Evolutionary conservation across 2,329 filamentous ascomycete genomes (phyloP), one percentile per base, ranked within the genome.

Genomic region (Mariannaea sp.): DNA sequence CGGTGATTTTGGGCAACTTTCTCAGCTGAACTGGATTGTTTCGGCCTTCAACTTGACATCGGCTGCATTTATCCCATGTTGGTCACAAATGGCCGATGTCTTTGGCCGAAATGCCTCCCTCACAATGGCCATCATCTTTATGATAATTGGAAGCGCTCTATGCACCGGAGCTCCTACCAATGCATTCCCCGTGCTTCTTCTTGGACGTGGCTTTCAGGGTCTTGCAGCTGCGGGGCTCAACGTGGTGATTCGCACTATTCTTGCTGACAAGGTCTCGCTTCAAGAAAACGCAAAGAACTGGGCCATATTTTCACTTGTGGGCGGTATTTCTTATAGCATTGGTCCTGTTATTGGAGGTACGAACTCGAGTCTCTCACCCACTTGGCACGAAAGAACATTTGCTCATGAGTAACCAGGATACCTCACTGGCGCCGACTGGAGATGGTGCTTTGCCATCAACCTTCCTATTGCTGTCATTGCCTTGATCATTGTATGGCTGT

Each of bases 1-100:
- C 3, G 75, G 79, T 1, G 82, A 88, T 64, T 89, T 89, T 67
- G 79, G 77, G 55, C 67, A 83, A 63, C 65, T 83, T 4, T 76
- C 80, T 14, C 80, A 86, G 60, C 75, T 87, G 2, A 88, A 86
- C 64, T 88, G 85, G 84, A 86, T 90, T 63, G 81, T 88, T 14
- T 85, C 86, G 0, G 77, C 84, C 6, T 89, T 88, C 69, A 88
- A 85, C 46, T 73, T 90, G 12, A 86, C 84, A 0, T 82, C 83
- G 0, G 85, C 86, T 1, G 80, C 85, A 1, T 88, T 88, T 58
- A 84, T 88, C 7, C 85, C 85, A 3, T 80, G 82, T 46, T 88
- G 84, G 71, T 83, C 81, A 1, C 85, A 88, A 60, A 75, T 85
- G 38, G 79, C 83, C 13, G 83, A 89, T 58, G 77, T 88, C 22